phyloP scores from a whole-genome alignment of 345 rosid genomes.

The Eucalyptus cloeziana region DNA sequence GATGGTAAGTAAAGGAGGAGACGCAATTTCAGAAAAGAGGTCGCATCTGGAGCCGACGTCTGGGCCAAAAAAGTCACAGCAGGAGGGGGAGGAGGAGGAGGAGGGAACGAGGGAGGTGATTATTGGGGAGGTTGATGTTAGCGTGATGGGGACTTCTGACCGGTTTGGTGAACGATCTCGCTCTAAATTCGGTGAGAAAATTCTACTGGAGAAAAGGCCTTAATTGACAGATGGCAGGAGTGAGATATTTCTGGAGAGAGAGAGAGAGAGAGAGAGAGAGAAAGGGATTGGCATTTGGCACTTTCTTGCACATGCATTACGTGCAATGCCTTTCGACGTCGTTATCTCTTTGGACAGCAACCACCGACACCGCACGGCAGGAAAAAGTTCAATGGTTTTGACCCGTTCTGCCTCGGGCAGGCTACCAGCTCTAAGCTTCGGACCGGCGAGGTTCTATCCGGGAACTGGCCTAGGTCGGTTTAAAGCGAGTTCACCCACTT shows the following conservation, averaged over 20 bases:
- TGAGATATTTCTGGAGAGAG: neutral
- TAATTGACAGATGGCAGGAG: neutral
- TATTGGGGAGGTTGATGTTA: neutral
- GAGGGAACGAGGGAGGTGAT: no score
- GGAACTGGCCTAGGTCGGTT: neutral
- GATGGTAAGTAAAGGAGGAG: neutral
- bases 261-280: neutral
- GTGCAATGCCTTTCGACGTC: neutral
- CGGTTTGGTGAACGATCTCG: neutral
- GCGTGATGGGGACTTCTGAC: neutral
- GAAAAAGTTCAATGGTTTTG: neutral
- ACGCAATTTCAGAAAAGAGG: neutral
- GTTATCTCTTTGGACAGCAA: neutral
- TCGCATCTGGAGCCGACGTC: neutral
- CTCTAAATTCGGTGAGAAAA: neutral
- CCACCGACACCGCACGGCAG: neutral
- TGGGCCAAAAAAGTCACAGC: neutral
- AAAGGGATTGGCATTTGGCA: neutral
- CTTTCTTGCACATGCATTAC: neutral
- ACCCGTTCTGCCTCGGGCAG: neutral
- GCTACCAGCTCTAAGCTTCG: neutral
- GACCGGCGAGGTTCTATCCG: neutral
- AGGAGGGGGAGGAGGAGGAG: neutral
- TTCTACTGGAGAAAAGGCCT: neutral
- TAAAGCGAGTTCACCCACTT: accelerated